A percentile compares a stretch with the other conserved stretches of the same genome.
These are phyloP conservation scores for Podospora comata DNA, from an alignment of 495 filamentous ascomycete genomes.

Conservation along the genomic window DNA sequence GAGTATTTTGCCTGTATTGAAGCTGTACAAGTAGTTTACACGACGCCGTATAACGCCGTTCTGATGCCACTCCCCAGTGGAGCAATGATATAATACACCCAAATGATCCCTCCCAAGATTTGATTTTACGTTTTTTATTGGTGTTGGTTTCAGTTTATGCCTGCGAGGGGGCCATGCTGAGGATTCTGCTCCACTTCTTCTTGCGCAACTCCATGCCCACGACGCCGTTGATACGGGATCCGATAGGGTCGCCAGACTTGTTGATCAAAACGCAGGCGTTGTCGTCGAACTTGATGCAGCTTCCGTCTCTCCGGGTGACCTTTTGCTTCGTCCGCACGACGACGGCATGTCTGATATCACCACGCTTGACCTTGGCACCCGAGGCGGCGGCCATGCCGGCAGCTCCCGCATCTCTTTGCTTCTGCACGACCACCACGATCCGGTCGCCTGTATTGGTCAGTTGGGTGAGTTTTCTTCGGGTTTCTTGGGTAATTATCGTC, in stretches of 20 bases:
- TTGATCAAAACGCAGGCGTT: conserved; percentile 98
- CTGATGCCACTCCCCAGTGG: conserved; percentile 3
- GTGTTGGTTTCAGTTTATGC: conserved; percentile 51
- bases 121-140: not conserved
- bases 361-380: conserved; percentile 87
- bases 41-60: conserved; percentile 19
- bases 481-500: conserved; percentile 15
- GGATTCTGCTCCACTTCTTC: conserved; percentile 95
- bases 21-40: conserved; percentile 28
- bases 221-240: conserved; percentile 85
- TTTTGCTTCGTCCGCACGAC: conserved; percentile 89
- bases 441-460: conserved; percentile 67
- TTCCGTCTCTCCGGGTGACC: conserved; percentile 80
- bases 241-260: conserved; percentile 94
- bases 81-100: conserved; percentile 1
- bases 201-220: conserved; percentile 82
- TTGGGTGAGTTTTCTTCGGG: not conserved
- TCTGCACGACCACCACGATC: conserved; percentile 96
- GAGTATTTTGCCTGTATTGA: not conserved
- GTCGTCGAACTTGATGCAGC: conserved; percentile 88
- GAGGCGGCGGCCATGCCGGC: conserved; percentile 54
- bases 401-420: conserved; percentile 66
- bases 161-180: conserved; percentile 92
- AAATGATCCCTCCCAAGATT: not conserved
- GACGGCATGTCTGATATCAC: conserved; percentile 94